Percentiles rank a stretch among this genome's conserved stretches.
These are phyloP conservation scores for Aureobasidium sp. DNA, from an alignment of 2,329 filamentous ascomycete species.

Conservation along the genomic window DNA sequence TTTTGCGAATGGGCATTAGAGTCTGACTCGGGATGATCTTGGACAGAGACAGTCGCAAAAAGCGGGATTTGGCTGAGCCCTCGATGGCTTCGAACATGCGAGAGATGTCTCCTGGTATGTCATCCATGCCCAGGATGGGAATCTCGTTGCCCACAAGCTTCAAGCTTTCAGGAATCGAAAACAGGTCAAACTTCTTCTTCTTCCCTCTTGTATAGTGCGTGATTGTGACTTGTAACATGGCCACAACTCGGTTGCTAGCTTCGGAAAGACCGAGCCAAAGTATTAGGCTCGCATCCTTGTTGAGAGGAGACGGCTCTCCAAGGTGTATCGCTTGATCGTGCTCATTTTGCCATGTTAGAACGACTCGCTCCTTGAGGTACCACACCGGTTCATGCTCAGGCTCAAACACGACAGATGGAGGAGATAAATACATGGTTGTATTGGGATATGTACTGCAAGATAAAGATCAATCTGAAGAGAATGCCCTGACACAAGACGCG, in stretches of 20 bases:
- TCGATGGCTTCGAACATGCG: not conserved
- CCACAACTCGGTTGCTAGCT: not conserved
- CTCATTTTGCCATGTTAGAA: not conserved
- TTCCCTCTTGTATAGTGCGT: not conserved
- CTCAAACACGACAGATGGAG: not conserved
- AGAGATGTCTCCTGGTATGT: not conserved
- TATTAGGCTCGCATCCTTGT: not conserved
- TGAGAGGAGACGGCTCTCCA: constrained; percentile 1
- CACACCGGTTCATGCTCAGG: not conserved
- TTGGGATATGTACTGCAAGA: not conserved
- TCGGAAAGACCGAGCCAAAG: not conserved
- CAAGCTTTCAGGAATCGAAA: not conserved
- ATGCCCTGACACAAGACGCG: constrained; percentile 4
- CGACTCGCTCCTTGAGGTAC: not conserved
- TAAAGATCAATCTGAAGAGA: not conserved
- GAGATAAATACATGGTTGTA: not conserved
- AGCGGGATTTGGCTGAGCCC: not conserved
- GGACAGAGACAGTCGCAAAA: not conserved
- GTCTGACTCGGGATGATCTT: not conserved
- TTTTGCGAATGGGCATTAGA: not conserved
- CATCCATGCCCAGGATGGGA: not conserved
- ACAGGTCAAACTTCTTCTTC: constrained; percentile 3
- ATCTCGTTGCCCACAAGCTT: not conserved
- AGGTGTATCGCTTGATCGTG: not conserved
- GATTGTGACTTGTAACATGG: constrained; percentile 7